Evolutionary conservation across 257 asterid species (phyloP).

Genomic region (Ballota nigra): DNA sequence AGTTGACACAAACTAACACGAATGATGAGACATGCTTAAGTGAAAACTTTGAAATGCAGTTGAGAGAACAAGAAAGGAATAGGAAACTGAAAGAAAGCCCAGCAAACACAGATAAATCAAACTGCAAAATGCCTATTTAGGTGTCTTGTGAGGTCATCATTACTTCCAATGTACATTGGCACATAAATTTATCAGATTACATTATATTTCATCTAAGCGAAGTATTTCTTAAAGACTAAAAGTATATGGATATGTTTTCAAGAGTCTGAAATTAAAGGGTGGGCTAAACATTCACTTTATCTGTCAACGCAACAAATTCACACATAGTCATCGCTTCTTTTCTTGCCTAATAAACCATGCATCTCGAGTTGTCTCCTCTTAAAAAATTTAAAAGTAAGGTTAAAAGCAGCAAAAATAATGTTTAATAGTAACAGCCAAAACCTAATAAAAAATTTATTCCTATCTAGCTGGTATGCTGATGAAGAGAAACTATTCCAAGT

Average conservation of each 20-base stretch:
- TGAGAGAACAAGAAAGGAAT: not conserved
- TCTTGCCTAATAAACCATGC: not conserved
- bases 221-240: not conserved
- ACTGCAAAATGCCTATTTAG: not conserved
- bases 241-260: not conserved
- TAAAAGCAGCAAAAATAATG: not conserved
- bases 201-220: not conserved
- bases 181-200: not conserved
- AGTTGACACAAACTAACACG: not conserved
- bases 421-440: slow-evolving; percentile 8
- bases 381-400: not conserved
- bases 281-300: slow-evolving; percentile 8
- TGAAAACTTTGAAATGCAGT: not conserved
- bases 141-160: not conserved
- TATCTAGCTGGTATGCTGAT: too few relatives aligned
- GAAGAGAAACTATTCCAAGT: too few relatives aligned
- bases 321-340: not conserved
- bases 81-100: not conserved
- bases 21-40: not conserved
- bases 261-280: not conserved
- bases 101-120: not conserved
- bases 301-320: not conserved
- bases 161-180: not conserved
- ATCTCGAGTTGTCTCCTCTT: not conserved
- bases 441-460: not conserved